Evolutionary conservation across 2,329 filamentous ascomycete genomes (phyloP).

Genomic region (Nigrospora sphaerica): DNA sequence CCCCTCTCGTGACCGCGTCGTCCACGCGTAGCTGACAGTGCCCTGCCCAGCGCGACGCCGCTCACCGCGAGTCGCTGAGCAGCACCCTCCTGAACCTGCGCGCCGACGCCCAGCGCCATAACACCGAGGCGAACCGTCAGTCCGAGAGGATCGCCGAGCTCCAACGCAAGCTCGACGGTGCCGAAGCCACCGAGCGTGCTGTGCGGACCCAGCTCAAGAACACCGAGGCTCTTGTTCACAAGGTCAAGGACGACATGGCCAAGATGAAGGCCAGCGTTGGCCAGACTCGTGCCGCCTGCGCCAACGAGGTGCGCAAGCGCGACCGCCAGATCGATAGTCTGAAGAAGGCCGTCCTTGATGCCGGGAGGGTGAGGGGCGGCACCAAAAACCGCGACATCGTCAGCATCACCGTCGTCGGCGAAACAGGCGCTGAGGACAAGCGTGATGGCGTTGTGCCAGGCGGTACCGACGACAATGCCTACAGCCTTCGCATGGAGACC

Average conservation of each 20-base stretch:
- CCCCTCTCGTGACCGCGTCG: background rate
- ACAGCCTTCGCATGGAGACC: slow-evolving; percentile 77
- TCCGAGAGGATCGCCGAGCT: slow-evolving; percentile 46
- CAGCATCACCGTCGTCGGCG: slow-evolving; percentile 49
- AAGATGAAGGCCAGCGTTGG: slow-evolving; percentile 72
- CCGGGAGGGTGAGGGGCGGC: slow-evolving; percentile 53
- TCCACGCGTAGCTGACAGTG: background rate
- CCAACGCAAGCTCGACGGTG: slow-evolving; percentile 46
- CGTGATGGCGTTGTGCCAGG: slow-evolving; percentile 16
- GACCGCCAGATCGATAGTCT: slow-evolving; percentile 84
- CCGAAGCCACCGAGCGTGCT: slow-evolving; percentile 64
- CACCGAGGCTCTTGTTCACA: slow-evolving; percentile 66
- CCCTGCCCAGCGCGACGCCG: slow-evolving; percentile 66
- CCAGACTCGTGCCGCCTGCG: slow-evolving; percentile 79
- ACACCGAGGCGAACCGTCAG: slow-evolving; percentile 57
- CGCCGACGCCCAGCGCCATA: slow-evolving; percentile 66
- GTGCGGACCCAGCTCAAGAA: slow-evolving; percentile 63
- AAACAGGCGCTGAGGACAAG: slow-evolving; percentile 38
- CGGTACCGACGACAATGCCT: slow-evolving; percentile 40
- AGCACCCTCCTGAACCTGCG: slow-evolving; percentile 70
- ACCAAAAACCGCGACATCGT: slow-evolving; percentile 47
- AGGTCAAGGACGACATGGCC: slow-evolving; percentile 76
- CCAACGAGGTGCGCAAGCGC: slow-evolving; percentile 83
- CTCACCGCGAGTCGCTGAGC: slow-evolving; percentile 78
- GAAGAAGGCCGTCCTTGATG: slow-evolving; percentile 77